phyloP scores from a whole-genome alignment of 169 alveolate genomes.

The Plasmodium chabaudi region DNA sequence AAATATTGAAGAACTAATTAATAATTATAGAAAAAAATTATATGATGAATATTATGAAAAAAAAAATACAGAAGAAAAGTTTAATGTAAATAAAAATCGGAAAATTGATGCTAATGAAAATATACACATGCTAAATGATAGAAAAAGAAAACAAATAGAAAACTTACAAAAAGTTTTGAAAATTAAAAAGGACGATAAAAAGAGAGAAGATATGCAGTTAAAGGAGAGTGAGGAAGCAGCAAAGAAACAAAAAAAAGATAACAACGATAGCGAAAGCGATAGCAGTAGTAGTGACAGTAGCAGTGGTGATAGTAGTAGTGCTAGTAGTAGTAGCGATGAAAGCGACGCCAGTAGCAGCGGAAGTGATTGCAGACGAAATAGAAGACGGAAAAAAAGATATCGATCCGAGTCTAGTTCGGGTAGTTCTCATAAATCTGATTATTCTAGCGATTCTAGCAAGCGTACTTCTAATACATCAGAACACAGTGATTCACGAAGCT shows the following conservation, averaged over 20 bases:
- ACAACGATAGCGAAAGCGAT: neutral
- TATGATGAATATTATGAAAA: constrained; percentile 72
- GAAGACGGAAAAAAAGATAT: too few species aligned
- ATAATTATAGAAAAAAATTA: constrained; percentile 64
- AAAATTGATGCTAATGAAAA: constrained; percentile 35
- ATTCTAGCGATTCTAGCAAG: too few species aligned
- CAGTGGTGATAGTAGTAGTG: neutral
- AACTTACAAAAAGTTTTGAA: constrained; percentile 44
- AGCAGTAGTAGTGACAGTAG: neutral
- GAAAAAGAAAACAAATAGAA: constrained; percentile 61
- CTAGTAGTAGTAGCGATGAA: neutral
- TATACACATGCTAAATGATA: constrained; percentile 74
- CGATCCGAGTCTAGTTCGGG: too few species aligned
- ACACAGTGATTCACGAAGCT: too few species aligned
- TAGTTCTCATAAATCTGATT: too few species aligned
- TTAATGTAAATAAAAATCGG: constrained; percentile 15
- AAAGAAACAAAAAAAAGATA: neutral
- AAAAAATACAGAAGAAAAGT: constrained; percentile 48
- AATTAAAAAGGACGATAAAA: constrained; percentile 33
- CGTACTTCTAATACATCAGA: too few species aligned
- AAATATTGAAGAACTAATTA: constrained; percentile 34
- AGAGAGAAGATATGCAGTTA: constrained; percentile 5
- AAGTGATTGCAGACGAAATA: too few species aligned
- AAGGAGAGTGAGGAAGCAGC: neutral
- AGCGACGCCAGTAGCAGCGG: too few species aligned